Base-by-base conservation (phyloP, 163 green algal genomes). In the Scenedesmus sp. region DNA sequence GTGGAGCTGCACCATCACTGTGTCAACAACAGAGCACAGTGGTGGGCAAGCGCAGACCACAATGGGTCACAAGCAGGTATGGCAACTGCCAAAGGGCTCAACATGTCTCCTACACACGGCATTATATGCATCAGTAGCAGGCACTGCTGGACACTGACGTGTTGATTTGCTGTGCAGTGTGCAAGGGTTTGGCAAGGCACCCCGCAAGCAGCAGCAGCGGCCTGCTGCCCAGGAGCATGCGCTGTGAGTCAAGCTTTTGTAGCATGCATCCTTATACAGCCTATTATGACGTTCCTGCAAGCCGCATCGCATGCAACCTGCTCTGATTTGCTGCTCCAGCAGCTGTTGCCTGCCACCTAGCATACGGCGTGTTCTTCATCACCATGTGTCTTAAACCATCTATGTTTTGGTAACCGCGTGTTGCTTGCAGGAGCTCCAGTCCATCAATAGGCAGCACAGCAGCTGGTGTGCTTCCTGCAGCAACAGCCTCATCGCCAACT, bases 21-120 rank as follows among this genome's bases (percentile, higher is more conserved):
- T 20, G 23, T 59, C 84, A 76, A 59, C 57, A 62, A 77, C 84
- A 57, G n/a, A 59, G 81, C 34, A 59, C n/a, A 60, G 57, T 81
- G 46, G 15, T 56, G 54, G 57, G 6, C n/a, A 81, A 55, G 16
- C n/a, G 60, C 16, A 55, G 18, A 20, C 74, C 26, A 26, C 88
- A 92, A 34, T 88, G 88, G 88, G 76, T 92, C 16, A 88, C 88
- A 62, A 88, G 56, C 79, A 92, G 88, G 81, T 87, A 34, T 56
- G 84, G 84, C 26, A 26, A 64, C 26, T 62, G 52, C 3, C n/a
- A 64, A 46, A 46, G 18, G 12, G 83, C 12, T 34, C 6, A 13
- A 7, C 10, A 85, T 2, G 4, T 34, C 16, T 20, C 56, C 2
- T 55, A 13, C 34, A 10, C 20, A 2, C 26, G 8, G 3, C 46